Base-by-base conservation (phyloP, 2,329 filamentous ascomycete species). In the Calcarisporium arbuscula region DNA sequence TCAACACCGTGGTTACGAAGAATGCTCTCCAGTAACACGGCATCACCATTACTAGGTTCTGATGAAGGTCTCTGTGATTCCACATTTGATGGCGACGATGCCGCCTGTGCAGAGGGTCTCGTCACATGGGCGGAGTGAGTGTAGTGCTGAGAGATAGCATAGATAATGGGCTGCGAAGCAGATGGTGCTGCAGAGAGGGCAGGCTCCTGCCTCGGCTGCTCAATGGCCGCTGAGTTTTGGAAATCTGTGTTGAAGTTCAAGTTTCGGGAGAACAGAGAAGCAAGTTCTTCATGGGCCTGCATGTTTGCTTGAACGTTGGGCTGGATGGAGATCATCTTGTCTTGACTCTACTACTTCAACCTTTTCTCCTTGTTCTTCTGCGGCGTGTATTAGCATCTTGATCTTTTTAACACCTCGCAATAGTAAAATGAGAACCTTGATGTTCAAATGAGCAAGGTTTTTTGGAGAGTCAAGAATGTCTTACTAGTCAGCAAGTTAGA, bases 111-210 rank as follows among this genome's bases (percentile, higher is more conserved):
- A 29, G 54, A 41, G 15, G 61, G 56, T 35, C 68, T 65, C 15
- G 46, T 42, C 19, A 51, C 54, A 54, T 94, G 85, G 28, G 82
- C 68, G 8, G 85, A 87, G 53, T 89, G 86, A 44, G 82, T 82
- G 58, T 94, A 94, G 58, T 94, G 87, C 52, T 85, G 81, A 8
- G 85, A 84, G 47, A 85, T 77, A 39, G 73, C 80, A 63, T 92
- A 94, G 42, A 74, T 68, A 43, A 85, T 80, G 30, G 61, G 65
- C 37, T 61, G 58, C 28, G 51, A 12, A n/a, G 22, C 17, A 23
- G 28, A 42, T 20, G 53, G 50, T 27, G 49, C 41, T 40, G 54
- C 56, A 14, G 34, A 32, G 16, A 45, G 28, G 10, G 27, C 25
- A n/a, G 39, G 46, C 34, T 49, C 52, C 36, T 57, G 58, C 38